Evolutionary conservation across 805 yeast species (phyloP), one percentile per base, ranked within the genome.

Genomic region (Peterozyma toletana): DNA sequence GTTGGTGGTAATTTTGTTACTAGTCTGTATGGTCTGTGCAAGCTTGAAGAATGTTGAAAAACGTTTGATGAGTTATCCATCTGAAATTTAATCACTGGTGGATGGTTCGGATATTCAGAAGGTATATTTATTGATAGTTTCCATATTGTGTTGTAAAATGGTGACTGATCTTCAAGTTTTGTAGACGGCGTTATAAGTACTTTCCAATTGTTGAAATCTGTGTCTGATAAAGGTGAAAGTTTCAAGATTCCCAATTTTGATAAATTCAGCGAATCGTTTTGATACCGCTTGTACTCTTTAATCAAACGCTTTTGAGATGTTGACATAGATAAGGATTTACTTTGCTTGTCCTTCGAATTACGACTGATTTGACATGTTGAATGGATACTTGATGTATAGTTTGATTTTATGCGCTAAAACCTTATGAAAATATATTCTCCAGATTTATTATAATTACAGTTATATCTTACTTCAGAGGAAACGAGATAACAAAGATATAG

Each of bases 81-180:
- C 29, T 18, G 14, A 50, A 83, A 83, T 43, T 51, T 59, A 42
- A 82, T 67, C 11, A 44, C 48, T 2, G 90, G 91, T 0, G 90
- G 86, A 6, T 60, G 55, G 9, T 68, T 54, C 0, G 91, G 91
- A 50, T 83, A 83, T 14, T 62, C 60, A 0, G 43, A 15, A 0
- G 78, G 73, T 1, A 81, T 61, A 0, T 49, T 40, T 5, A 83
- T 75, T 1, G 52, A 55, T 33, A 83, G 57, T 17, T 58, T 58
- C 78, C 86, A 83, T 39, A 58, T 54, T 2, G 77, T 76, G 13
- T 65, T 60, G 38, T 67, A 70, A 53, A 70, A 83, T 0, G 75
- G 74, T 1, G 83, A 71, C 7, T 21, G 27, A 16, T 67, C 71
- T 3, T 48, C 42, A 0, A 81, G 80, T 11, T 83, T 81, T 30